Percentiles rank a stretch among this genome's conserved stretches.
These are phyloP conservation scores for Fusarium lyarnte DNA, from an alignment of 2,329 filamentous ascomycete genomes.

Conservation along the genomic window DNA sequence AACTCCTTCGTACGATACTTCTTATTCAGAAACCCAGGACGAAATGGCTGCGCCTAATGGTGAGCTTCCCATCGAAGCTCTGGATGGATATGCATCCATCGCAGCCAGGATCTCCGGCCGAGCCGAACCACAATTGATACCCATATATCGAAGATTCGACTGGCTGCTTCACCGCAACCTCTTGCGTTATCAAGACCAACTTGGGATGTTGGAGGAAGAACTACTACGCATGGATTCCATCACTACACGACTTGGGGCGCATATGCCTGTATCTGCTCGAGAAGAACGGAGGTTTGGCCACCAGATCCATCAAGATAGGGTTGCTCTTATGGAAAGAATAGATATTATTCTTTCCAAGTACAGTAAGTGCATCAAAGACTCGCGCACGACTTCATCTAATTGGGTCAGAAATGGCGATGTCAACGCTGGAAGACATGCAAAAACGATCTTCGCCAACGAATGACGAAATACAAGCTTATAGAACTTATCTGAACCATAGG, in stretches of 20 bases:
- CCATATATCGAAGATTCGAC: conserved; percentile 86
- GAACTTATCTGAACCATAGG: conserved; percentile 63
- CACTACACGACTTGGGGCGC: conserved; percentile 57
- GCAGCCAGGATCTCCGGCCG: conserved; percentile 60
- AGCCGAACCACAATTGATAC: conserved; percentile 52
- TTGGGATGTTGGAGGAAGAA: conserved; percentile 82
- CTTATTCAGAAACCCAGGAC: conserved; percentile 9
- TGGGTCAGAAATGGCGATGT: conserved; percentile 63
- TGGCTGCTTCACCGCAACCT: conserved; percentile 83
- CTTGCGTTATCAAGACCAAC: conserved; percentile 85
- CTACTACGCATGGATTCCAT: conserved; percentile 73
- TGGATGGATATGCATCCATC: conserved; percentile 70
- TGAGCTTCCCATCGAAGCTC: conserved; percentile 54
- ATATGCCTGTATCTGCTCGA: conserved; percentile 18
- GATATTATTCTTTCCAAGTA: conserved; percentile 6
- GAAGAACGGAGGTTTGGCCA: conserved; percentile 8
- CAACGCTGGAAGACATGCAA: conserved; percentile 65
- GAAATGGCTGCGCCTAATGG: conserved; percentile 15
- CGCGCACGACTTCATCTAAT: background rate
- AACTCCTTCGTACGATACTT: background rate
- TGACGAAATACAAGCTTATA: conserved; percentile 59
- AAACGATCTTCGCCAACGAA: conserved; percentile 58
- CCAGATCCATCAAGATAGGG: conserved; percentile 2
- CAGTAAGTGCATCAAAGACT: background rate
- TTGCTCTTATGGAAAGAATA: conserved; percentile 5